Base-by-base conservation (phyloP, 169 alveolate genomes). In the Plasmodium fragile region DNA sequence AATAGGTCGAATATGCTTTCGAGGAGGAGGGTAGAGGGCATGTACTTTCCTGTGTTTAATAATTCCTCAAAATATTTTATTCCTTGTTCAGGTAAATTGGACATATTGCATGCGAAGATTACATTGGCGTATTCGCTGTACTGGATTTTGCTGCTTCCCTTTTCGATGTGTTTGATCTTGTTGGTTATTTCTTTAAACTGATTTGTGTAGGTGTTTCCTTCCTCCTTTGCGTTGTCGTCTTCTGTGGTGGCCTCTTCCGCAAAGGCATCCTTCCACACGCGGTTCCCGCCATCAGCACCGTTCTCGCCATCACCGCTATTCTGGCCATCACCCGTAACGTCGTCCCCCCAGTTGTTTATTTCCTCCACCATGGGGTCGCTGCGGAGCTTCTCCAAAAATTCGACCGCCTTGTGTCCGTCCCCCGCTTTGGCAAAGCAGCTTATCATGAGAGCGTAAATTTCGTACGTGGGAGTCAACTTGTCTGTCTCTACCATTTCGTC, bases 21-120 rank as follows among this genome's bases (percentile, higher is more conserved):
- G 34, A 53, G 72, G 11, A 89, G 77, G 52, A 89, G 81, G 32
- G 52, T 80, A 43, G 94, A 89, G 10, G 94, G 94, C 39, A 89
- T 78, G 75, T 89, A 78, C 25, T 89, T 89, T 53, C 83, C 90
- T 78, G 82, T 89, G 25, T 53, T 89, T 89, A 89, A 79, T 89
- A 89, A 89, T 59, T 89, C 94, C 81, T 89, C 94, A 34, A 89
- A 89, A 79, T 89, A 89, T 89, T 89, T 77, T 39, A 89, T 79
- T 69, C 94, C 94, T 8, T 89, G 91, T 78, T 65, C 82, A 89
- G 36, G 90, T 79, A 80, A 77, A 80, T 89, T 89, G 7, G 91
- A 53, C 32, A 89, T 77, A 25, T 89, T 89, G 36, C 94, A 89
- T 4, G 94, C 94, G 81, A 59, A 89, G 34, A 89, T 89, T 30